Evolutionary conservation across 2,329 filamentous ascomycete species (phyloP).

Genomic region (Colletotrichum tropicicola): DNA sequence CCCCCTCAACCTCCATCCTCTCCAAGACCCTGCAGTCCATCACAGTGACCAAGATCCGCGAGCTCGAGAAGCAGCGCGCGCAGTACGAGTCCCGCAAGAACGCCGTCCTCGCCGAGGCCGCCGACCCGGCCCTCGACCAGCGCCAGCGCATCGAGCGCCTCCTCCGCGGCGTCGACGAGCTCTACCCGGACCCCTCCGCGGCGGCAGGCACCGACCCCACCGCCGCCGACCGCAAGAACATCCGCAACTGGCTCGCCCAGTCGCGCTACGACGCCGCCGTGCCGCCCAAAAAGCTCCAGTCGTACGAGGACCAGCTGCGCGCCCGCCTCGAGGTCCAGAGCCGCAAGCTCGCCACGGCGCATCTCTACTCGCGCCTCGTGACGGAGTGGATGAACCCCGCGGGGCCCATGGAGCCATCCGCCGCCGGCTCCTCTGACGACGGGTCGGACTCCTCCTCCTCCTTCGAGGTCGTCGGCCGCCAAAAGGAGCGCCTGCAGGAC

Average conservation of each 20-base stretch:
- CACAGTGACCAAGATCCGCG: conserved; percentile 53
- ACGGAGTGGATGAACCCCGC: conserved; percentile 54
- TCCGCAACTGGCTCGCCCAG: background rate
- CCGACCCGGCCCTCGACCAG: background rate
- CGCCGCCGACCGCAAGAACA: too few species aligned
- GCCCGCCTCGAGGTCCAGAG: conserved; percentile 49
- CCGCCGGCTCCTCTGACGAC: too few species aligned
- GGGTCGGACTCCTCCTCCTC: too few species aligned
- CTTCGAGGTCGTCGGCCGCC: background rate
- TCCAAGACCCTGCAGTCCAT: conserved; percentile 35
- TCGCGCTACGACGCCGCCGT: background rate
- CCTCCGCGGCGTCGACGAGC: background rate
- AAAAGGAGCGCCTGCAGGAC: background rate
- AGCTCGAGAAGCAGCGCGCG: conserved; percentile 49
- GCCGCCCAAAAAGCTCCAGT: background rate
- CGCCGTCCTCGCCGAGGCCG: conserved; percentile 38
- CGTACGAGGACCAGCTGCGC: background rate
- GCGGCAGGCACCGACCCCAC: too few species aligned
- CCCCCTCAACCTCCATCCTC: background rate
- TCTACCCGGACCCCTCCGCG: background rate
- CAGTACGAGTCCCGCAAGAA: conserved; percentile 46
- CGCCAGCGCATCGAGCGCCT: background rate
- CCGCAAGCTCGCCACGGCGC: conserved; percentile 52
- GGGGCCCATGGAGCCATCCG: conserved; percentile 25
- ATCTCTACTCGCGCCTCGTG: conserved; percentile 55